These are phyloP conservation scores for Brasilioporus rufonigricans DNA, from an alignment of 768 basidiomycete species.

Conservation along the genomic window DNA sequence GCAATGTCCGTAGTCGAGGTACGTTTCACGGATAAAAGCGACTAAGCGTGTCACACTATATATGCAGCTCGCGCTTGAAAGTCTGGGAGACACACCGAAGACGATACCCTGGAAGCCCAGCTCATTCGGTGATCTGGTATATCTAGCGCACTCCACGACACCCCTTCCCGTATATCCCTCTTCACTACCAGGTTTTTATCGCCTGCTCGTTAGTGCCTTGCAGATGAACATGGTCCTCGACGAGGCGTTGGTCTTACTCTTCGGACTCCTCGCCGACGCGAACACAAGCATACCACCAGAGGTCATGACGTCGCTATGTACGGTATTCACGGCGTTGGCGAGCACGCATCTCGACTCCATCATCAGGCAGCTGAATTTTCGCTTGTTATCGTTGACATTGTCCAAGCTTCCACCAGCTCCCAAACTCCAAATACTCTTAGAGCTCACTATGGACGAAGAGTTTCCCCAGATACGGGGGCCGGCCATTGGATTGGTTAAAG, in stretches of 20 bases:
- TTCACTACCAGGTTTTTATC: constrained; percentile 32
- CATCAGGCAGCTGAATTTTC: constrained; percentile 59
- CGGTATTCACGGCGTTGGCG: constrained; percentile 53
- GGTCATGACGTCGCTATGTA: constrained; percentile 45
- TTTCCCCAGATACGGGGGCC: constrained; percentile 70
- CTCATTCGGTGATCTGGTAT: constrained; percentile 29
- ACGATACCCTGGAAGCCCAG: constrained; percentile 14
- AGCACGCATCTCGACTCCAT: constrained; percentile 60
- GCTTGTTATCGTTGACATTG: constrained; percentile 55
- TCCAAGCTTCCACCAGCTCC: constrained; percentile 44
- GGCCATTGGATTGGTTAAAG: constrained; percentile 66
- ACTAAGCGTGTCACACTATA: not conserved
- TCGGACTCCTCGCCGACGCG: constrained; percentile 26
- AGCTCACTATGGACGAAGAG: constrained; percentile 46
- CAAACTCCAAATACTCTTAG: constrained; percentile 53
- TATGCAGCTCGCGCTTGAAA: constrained; percentile 31
- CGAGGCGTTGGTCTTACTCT: constrained; percentile 57
- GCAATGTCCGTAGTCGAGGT: constrained; percentile 41
- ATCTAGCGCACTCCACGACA: constrained; percentile 22
- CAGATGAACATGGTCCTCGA: constrained; percentile 55
- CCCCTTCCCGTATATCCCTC: constrained; percentile 13
- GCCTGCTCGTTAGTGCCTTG: constrained; percentile 46
- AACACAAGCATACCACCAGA: constrained; percentile 39
- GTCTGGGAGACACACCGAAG: constrained; percentile 26
- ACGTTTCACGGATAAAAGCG: constrained; percentile 14